Conservation (phyloP, 805 yeast species). For the Starmerella scarabaei region DNA sequence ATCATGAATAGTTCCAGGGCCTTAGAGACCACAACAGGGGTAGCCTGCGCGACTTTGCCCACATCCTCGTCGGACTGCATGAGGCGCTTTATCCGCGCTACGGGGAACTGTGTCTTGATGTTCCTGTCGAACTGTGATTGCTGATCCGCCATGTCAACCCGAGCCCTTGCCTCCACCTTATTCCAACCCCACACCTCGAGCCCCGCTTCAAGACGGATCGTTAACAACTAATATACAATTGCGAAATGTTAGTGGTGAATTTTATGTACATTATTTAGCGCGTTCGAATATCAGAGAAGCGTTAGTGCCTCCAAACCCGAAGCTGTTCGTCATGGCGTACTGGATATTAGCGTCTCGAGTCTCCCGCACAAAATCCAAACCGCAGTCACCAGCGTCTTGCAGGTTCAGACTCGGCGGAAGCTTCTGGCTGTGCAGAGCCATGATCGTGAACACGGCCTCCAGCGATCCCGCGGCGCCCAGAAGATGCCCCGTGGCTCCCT, state of each 20-base stretch:
- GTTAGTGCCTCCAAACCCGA: conserved; percentile 97
- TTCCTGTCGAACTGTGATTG: conserved; percentile 19
- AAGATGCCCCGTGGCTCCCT: conserved; percentile 87
- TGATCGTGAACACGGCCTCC: conserved; percentile 68
- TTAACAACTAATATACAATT: too few relatives aligned
- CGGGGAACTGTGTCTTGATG: conserved; percentile 34
- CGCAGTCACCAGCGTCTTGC: conserved; percentile 34
- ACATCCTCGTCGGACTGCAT: conserved; percentile 98
- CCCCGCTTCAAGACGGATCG: too few relatives aligned
- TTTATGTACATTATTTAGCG: neutral
- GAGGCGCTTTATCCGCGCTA: conserved; percentile 83
- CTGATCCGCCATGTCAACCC: neutral
- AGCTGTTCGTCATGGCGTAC: conserved; percentile 72
- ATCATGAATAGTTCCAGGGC: conserved; percentile 89
- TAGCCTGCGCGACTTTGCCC: conserved; percentile 96
- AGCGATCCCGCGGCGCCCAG: conserved; percentile 95
- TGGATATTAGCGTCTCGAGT: conserved; percentile 32
- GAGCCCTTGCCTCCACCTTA: neutral
- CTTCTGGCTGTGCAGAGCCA: conserved; percentile 43
- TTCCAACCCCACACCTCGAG: neutral
- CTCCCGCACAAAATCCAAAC: conserved; percentile 47
- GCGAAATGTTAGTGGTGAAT: too few relatives aligned
- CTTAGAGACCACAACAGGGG: conserved; percentile 95
- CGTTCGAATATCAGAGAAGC: conserved; percentile 40
- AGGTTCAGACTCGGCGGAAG: conserved; percentile 79